Evolutionary conservation across 495 filamentous ascomycete genomes (phyloP), one percentile per base, ranked within the genome.

Genomic region (Trichocladium antarcticum): DNA sequence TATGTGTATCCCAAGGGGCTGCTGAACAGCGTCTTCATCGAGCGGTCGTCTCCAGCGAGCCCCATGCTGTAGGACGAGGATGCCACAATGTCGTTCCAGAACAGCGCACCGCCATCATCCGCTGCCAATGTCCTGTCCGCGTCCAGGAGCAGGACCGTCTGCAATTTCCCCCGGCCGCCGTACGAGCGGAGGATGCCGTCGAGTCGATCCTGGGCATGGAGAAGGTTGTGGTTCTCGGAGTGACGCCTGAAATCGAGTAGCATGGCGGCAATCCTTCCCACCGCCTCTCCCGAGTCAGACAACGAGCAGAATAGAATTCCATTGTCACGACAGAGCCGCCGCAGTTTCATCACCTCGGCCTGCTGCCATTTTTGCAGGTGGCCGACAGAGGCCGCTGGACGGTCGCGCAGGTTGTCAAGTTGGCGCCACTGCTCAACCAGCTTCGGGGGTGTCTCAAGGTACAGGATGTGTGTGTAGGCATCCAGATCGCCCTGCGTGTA

Each of bases 391-490:
- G 56, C 38, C 5, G 11, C 7, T 10, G 63, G 57, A 14, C 77
- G 74, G 42, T 9, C 43, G 47, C 68, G 66, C 27, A 56, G 46
- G 14, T 24, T 60, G 58, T 83, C 78, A 5, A 56, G 38, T 0
- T 28, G 28, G 12, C 67, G 66, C 45, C 69, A 72, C 36, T 62
- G 31, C 1, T 32, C 48, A 19, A 79, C 49, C 2, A 62, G 17
- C 3, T 69, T 59, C 0, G 67, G 49, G 9, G 63, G 50, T n/a
- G 68, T 47, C 39, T 81, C 61, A 45, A 84, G 55, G 56, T 84
- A 83, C 6, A 84, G 37, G 16, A 85, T 77, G 54, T 84, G 80
- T 0, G 78, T 79, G 55, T 70, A 84, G 0, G 55, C 62, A 0
- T 72, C 36, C 16, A 74, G 38, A 57, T 83, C 80, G 19, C 51